These are phyloP conservation scores for Hypomyces rosellus DNA, from an alignment of 2,329 filamentous ascomycete species.

Conservation along the genomic window DNA sequence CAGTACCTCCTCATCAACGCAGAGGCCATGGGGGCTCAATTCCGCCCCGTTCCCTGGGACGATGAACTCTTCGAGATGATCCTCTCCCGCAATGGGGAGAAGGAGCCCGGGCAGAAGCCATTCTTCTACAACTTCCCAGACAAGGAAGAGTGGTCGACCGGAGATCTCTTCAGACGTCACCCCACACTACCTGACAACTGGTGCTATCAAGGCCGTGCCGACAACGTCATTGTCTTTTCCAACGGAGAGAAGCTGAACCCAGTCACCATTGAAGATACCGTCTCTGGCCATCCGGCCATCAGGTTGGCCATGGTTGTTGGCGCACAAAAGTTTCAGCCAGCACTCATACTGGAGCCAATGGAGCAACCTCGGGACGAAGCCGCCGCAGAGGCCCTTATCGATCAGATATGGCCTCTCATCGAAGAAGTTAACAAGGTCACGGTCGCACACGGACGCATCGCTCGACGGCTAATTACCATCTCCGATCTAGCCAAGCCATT, in stretches of 20 bases:
- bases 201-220: conserved; percentile 30
- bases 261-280: conserved; percentile 26
- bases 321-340: conserved; percentile 39
- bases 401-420: conserved; percentile 38
- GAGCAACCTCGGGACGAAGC: conserved; percentile 20
- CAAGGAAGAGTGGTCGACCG: conserved; percentile 29
- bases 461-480: conserved; percentile 32
- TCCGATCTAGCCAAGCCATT: conserved; percentile 37
- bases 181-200: conserved; percentile 27
- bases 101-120: conserved; percentile 28
- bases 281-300: conserved; percentile 24
- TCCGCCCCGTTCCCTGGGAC: conserved; percentile 20
- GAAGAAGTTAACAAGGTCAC: conserved; percentile 36
- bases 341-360: conserved; percentile 40
- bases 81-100: conserved; percentile 28
- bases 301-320: conserved; percentile 35
- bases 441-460: conserved; percentile 41
- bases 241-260: conserved; percentile 39
- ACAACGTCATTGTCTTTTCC: conserved; percentile 36
- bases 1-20: conserved; percentile 37
- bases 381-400: conserved; percentile 27
- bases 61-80: conserved; percentile 24
- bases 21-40: conserved; percentile 35
- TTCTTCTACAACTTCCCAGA: conserved; percentile 32
- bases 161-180: conserved; percentile 31